A percentile compares a stretch with the other conserved stretches of the same genome.
Evolutionary conservation across 1,284 basidiomycete species (phyloP).

Genomic region (Tremellales sp.): DNA sequence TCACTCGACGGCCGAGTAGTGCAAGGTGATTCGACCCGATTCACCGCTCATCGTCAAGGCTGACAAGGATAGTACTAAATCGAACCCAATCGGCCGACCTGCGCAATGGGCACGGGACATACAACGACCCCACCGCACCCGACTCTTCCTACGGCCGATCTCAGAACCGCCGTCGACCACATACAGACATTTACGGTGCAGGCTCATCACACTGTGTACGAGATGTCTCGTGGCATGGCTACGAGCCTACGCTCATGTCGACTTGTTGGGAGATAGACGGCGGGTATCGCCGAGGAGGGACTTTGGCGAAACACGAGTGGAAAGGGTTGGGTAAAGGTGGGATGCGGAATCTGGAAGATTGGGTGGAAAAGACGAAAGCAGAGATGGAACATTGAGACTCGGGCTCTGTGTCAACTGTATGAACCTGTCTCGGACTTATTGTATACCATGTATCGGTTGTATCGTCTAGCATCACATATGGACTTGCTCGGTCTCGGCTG

Average conservation of each 20-base stretch:
- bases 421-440: background rate
- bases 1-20: conserved; percentile 72
- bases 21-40: conserved; percentile 16
- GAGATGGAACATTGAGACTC: conserved; percentile 26
- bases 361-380: conserved; percentile 57
- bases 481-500: too few relatives aligned
- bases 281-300: conserved; percentile 56
- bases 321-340: conserved; percentile 75
- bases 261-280: conserved; percentile 73
- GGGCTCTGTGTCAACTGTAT: background rate
- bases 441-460: too few relatives aligned
- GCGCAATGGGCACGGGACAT: conserved; percentile 44
- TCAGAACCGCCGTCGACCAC: conserved; percentile 49
- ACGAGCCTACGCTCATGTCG: conserved; percentile 82
- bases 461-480: too few relatives aligned
- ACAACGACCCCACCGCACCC: conserved; percentile 43
- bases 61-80: conserved; percentile 62
- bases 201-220: conserved; percentile 53
- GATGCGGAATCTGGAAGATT: conserved; percentile 63
- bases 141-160: conserved; percentile 8
- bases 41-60: background rate
- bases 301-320: conserved; percentile 88
- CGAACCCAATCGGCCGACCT: conserved; percentile 71
- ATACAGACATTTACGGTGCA: conserved; percentile 11
- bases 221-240: conserved; percentile 62